A percentile compares a stretch with the other conserved stretches of the same genome.
Conservation (phyloP, 1,284 basidiomycete genomes). For the Porphyrellus sp. region DNA sequence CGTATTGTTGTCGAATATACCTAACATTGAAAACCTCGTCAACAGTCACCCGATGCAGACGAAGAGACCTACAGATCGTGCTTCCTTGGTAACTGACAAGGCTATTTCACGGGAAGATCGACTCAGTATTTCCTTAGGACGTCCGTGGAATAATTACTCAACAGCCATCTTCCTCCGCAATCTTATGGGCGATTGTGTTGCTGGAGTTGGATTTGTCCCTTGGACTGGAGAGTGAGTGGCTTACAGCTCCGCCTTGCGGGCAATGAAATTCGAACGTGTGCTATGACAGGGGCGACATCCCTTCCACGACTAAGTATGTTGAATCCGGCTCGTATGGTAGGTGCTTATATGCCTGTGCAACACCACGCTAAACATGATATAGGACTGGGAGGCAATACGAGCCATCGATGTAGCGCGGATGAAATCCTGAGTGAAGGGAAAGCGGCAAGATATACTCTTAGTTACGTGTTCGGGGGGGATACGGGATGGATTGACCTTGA, state of each 20-base stretch:
- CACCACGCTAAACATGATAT: conserved; percentile 10
- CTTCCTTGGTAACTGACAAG: conserved; percentile 44
- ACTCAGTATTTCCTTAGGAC: conserved; percentile 36
- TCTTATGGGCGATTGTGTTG: conserved; percentile 59
- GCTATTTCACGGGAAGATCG: neutral
- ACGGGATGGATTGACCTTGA: conserved; percentile 56
- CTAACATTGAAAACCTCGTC: conserved; percentile 16
- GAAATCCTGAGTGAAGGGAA: conserved; percentile 45
- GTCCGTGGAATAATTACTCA: conserved; percentile 63
- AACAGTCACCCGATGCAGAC: conserved; percentile 62
- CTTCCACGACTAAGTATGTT: conserved; percentile 58
- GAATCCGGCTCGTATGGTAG: conserved; percentile 55
- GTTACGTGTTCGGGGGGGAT: conserved; percentile 46
- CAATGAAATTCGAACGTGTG: neutral
- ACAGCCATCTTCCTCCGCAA: conserved; percentile 52
- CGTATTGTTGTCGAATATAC: conserved; percentile 48
- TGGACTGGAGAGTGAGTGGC: conserved; percentile 28
- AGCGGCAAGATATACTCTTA: conserved; percentile 44
- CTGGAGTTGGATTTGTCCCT: conserved; percentile 49
- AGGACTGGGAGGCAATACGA: conserved; percentile 57
- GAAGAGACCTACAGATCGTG: conserved; percentile 46
- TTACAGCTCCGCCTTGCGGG: neutral
- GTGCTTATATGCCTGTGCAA: neutral
- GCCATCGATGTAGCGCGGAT: conserved; percentile 44
- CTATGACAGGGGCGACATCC: conserved; percentile 41